Percentiles rank a stretch among this genome's conserved stretches.
phyloP scores from a whole-genome alignment of 1,284 basidiomycete species.

The Moniliella sp. region DNA sequence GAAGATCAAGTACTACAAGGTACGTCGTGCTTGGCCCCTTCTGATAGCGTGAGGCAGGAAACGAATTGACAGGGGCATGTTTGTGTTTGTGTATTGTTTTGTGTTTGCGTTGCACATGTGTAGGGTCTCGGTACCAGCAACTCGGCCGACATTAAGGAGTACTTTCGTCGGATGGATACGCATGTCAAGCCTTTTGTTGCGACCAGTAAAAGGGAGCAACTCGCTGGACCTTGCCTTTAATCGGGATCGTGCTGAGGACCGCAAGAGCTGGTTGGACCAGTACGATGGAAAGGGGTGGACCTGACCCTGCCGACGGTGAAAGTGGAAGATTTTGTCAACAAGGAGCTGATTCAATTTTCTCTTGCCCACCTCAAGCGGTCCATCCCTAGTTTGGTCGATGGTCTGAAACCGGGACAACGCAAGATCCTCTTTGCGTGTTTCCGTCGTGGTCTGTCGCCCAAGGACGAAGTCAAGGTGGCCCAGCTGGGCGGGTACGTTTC shows the following conservation, averaged over 20 bases:
- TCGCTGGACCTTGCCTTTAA: conserved; percentile 95
- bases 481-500: conserved; percentile 89
- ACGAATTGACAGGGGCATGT: too few relatives aligned
- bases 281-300: conserved; percentile 89
- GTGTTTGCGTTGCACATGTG: too few relatives aligned
- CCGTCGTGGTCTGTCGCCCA: conserved; percentile 56
- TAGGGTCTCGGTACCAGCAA: conserved; percentile 89
- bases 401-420: conserved; percentile 92
- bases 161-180: conserved; percentile 74
- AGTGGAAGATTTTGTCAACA: conserved; percentile 88
- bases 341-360: conserved; percentile 90
- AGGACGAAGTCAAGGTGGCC: conserved; percentile 81
- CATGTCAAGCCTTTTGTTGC: conserved; percentile 80
- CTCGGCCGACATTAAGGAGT: conserved; percentile 71
- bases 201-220: conserved; percentile 57
- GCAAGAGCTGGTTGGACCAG: conserved; percentile 90
- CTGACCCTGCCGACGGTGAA: conserved; percentile 69
- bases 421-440: conserved; percentile 92
- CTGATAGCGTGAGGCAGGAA: too few relatives aligned
- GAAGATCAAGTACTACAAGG: conserved; percentile 56
- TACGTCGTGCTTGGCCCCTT: too few relatives aligned
- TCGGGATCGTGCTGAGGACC: conserved; percentile 96
- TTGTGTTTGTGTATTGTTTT: too few relatives aligned
- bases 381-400: conserved; percentile 63
- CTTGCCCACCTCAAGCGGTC: conserved; percentile 96